Evolutionary conservation across 1,284 basidiomycete genomes (phyloP), one percentile per base, ranked within the genome.

Genomic region (Microbotryum silenes-acaulis): DNA sequence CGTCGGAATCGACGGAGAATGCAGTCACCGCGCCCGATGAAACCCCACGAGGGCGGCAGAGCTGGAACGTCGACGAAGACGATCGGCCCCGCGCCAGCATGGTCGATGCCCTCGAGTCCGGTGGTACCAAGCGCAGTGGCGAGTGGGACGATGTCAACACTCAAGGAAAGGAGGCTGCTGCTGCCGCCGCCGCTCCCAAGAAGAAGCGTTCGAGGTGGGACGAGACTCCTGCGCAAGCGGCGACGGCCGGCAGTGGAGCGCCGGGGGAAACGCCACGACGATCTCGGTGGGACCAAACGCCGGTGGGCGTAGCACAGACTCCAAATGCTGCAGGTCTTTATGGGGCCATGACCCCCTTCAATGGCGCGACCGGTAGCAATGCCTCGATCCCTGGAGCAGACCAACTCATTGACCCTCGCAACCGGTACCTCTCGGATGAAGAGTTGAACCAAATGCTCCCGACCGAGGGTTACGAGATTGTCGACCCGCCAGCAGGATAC

Each of bases 261-360:
- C 83, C 85, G 27, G 62, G 85, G 81, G 64, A 89, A 85, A 72
- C 75, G 27, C 72, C 74, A 9, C 75, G 74, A 75, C 85, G 88
- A 57, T 97, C 93, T 48, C 83, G 96, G 52, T 99, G 96, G 96
- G 96, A 98, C 76, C 90, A 96, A 78, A 89, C 90, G 46, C 81
- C 81, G 0, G 75, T 75, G 8, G 75, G 73, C 21, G 64, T 65
- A 20, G 62, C 61, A 14, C 60, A 65, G 23, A 67, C 66, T 5
- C 65, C 69, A 1, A 61, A 56, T 27, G 46, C 54, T 8, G 56
- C 51, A 2, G 48, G 54, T 18, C 54, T 75, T 74, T 23, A 60
- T 74, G 62, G 75, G 74, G 68, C 69, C 25, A 65, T 70, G 59
- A 69, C 73, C 0, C 71, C 72, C 10, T 66, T 68, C 37, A 61